Evolutionary conservation across 495 filamentous ascomycete species (phyloP).

Genomic region (Bacidia rubella): DNA sequence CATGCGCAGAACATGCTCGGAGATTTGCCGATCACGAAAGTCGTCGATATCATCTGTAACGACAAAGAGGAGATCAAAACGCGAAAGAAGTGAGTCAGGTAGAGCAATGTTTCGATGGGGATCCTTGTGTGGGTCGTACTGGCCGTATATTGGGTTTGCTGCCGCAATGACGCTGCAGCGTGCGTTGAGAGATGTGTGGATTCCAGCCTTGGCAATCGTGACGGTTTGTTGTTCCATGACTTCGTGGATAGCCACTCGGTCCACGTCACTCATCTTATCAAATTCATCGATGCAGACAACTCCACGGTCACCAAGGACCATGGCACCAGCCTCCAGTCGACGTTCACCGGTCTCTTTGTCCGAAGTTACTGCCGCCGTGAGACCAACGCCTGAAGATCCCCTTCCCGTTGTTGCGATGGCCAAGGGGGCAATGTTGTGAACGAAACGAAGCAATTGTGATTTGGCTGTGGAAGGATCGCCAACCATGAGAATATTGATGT

Average conservation of each 20-base stretch:
- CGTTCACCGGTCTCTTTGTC: conserved; percentile 98
- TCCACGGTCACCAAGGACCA: conserved; percentile 94
- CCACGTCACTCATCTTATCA: conserved; percentile 98
- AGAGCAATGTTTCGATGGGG: conserved; percentile 97
- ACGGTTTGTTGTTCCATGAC: conserved; percentile 99
- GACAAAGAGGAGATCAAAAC: conserved; percentile 97
- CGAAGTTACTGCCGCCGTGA: conserved; percentile 89
- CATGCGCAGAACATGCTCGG: conserved; percentile 95
- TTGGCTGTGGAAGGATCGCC: conserved; percentile 98
- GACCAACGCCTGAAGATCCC: conserved; percentile 94
- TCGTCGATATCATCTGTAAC: conserved; percentile 98
- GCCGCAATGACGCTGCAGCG: conserved; percentile 94
- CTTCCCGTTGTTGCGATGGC: conserved; percentile 96
- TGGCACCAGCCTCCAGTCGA: conserved; percentile 89
- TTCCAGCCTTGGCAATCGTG: conserved; percentile 96
- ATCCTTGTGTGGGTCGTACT: conserved; percentile 97
- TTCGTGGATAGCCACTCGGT: conserved; percentile 98
- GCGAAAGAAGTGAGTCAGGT: conserved; percentile 89
- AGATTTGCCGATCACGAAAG: conserved; percentile 74
- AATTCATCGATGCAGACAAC: conserved; percentile 99
- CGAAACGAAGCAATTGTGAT: conserved; percentile 92
- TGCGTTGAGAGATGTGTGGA: conserved; percentile 94
- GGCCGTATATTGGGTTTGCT: conserved; percentile 94
- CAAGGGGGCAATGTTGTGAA: conserved; percentile 91
- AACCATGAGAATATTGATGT: conserved; percentile 99